A percentile compares a stretch with the other conserved stretches of the same genome.
Conservation (phyloP, 1,284 basidiomycete species). For the Pseudomicrostroma phylloplanum region DNA sequence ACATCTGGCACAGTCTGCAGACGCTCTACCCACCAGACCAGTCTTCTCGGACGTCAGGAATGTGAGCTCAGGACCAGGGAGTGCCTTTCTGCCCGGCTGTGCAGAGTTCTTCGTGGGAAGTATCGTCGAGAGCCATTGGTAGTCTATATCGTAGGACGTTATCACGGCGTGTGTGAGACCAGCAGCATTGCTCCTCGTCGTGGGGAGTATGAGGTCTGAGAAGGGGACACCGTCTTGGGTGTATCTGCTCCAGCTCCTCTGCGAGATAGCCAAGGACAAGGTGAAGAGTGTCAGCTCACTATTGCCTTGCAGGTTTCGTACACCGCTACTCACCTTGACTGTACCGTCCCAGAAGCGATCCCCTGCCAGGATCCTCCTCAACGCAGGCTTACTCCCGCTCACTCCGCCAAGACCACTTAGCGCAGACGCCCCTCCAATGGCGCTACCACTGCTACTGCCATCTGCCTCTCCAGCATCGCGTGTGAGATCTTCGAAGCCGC, state of each 20-base stretch:
- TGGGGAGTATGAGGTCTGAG: conserved; percentile 28
- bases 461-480: too few species aligned
- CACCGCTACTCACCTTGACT: conserved; percentile 22
- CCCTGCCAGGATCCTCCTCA: conserved; percentile 14
- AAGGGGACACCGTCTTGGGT: conserved; percentile 21
- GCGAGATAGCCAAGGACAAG: not conserved
- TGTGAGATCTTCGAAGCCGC: too few species aligned
- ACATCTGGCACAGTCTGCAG: conserved; percentile 11
- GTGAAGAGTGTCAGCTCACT: too few species aligned
- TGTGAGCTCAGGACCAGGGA: conserved; percentile 19
- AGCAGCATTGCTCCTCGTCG: conserved; percentile 19
- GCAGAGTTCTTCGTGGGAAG: conserved; percentile 21
- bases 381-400: not conserved
- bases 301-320: not conserved
- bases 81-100: conserved; percentile 14
- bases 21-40: not conserved
- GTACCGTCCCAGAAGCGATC: conserved; percentile 41
- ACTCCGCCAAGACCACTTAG: not conserved
- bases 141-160: conserved; percentile 37
- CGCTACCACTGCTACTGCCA: too few species aligned
- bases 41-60: conserved; percentile 19
- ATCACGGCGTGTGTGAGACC: conserved; percentile 30
- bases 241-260: conserved; percentile 34
- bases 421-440: too few species aligned
- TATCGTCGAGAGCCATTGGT: conserved; percentile 37